Evolutionary conservation across 306 rosid genomes (phyloP).

Genomic region (Malus sieversii): DNA sequence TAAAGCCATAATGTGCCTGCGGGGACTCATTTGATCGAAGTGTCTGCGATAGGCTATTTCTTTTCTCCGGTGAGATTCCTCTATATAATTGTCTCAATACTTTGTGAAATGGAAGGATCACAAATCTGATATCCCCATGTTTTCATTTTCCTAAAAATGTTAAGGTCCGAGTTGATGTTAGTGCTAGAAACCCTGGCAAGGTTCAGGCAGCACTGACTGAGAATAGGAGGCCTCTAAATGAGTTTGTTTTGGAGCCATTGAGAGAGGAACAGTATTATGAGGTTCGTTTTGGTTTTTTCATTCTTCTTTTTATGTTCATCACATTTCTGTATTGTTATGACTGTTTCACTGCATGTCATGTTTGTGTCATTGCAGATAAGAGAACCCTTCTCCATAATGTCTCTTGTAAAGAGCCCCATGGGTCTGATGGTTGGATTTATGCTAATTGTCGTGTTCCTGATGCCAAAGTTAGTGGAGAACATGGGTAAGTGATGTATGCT

Average conservation of each 20-base stretch:
- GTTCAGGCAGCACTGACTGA: conserved; percentile 95
- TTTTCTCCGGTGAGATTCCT: conserved; percentile 71
- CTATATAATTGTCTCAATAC: neutral
- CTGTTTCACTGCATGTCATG: conserved; percentile 18
- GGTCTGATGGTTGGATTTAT: conserved; percentile 98
- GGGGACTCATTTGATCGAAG: conserved; percentile 98
- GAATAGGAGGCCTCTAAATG: conserved; percentile 69
- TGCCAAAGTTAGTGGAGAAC: conserved; percentile 96
- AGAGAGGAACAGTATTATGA: conserved; percentile 77
- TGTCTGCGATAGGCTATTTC: conserved; percentile 70
- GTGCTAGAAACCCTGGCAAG: conserved; percentile 94
- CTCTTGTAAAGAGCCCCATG: conserved; percentile 95
- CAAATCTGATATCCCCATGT: neutral
- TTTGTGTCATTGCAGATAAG: conserved; percentile 51
- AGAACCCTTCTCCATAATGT: conserved; percentile 83
- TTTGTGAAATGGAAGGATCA: neutral
- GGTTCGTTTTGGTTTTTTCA: conserved; percentile 37
- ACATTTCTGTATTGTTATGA: conserved; percentile 8
- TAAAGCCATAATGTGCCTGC: conserved; percentile 86
- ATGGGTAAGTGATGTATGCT: conserved; percentile 57
- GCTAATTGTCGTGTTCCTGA: conserved; percentile 81
- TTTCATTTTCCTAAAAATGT: conserved; percentile 2
- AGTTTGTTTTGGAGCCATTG: conserved; percentile 84
- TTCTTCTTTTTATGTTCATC: neutral
- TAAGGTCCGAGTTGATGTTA: conserved; percentile 97